These are phyloP conservation scores for Cadophora sp. DNA, from an alignment of 2,329 filamentous ascomycete genomes.

Conservation along the genomic window DNA sequence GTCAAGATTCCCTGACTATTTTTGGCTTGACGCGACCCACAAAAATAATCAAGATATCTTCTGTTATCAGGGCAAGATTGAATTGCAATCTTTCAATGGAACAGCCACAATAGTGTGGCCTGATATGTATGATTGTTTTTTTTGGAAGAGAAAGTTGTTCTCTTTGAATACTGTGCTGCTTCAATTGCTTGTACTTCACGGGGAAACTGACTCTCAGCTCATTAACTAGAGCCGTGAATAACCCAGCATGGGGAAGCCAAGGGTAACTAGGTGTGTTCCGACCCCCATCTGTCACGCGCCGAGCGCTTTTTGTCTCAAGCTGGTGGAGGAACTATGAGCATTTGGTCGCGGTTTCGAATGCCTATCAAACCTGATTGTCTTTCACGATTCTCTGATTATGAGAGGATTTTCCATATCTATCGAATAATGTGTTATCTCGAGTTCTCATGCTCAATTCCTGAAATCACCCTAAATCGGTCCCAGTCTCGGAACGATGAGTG, in stretches of 20 bases:
- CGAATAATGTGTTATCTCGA: background rate
- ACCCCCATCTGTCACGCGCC: constrained; percentile 2
- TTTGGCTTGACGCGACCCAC: constrained; percentile 13
- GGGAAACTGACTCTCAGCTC: background rate
- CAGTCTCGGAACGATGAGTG: constrained; percentile 8
- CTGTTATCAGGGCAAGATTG: constrained; percentile 8
- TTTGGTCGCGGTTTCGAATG: background rate
- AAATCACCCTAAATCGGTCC: background rate
- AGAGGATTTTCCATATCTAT: background rate
- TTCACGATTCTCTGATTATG: background rate
- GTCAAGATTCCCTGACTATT: constrained; percentile 8
- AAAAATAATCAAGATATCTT: constrained; percentile 5
- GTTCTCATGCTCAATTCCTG: background rate
- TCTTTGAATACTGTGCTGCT: background rate
- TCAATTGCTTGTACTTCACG: background rate
- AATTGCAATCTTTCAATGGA: background rate
- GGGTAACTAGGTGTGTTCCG: background rate
- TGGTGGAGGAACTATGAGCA: background rate
- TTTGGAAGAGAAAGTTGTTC: background rate
- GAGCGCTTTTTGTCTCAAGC: background rate
- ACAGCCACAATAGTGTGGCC: background rate
- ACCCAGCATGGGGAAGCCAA: background rate
- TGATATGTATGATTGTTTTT: background rate
- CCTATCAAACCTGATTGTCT: constrained; percentile 1
- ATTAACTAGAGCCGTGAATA: constrained; percentile 10